Percentiles rank a stretch among this genome's conserved stretches.
These are phyloP conservation scores for Zasmidium cellare DNA, from an alignment of 2,329 filamentous ascomycete species.

Conservation along the genomic window DNA sequence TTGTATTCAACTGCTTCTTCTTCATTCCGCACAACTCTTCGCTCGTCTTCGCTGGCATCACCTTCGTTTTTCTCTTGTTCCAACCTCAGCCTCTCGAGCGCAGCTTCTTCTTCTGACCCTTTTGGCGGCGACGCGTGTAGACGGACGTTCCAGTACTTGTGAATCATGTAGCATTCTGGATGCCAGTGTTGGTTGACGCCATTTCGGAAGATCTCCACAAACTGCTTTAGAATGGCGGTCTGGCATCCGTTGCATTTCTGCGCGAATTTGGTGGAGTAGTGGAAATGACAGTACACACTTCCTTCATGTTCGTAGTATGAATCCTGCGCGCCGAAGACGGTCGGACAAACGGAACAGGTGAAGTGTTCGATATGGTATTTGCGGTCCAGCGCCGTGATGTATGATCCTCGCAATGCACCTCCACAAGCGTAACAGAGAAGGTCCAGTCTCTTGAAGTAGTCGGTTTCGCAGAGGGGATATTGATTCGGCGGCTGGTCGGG, in stretches of 20 bases:
- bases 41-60: conserved; percentile 66
- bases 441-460: conserved; percentile 92
- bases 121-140: conserved; percentile 52
- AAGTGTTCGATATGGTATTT: conserved; percentile 99
- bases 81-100: conserved; percentile 23
- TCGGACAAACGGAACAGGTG: conserved; percentile 94
- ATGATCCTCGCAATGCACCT: conserved; percentile 89
- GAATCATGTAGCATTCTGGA: conserved; percentile 99
- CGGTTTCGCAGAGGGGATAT: conserved; percentile 95
- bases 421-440: conserved; percentile 90
- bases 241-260: conserved; percentile 96
- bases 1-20: conserved; percentile 98
- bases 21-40: conserved; percentile 74
- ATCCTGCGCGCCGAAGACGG: conserved; percentile 96
- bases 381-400: conserved; percentile 94
- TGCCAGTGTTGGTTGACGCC: conserved; percentile 99
- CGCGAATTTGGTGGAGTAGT: conserved; percentile 96
- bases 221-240: conserved; percentile 96
- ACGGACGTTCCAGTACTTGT: conserved; percentile 99
- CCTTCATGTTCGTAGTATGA: conserved; percentile 98
- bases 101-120: conserved; percentile 37
- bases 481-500: conserved; percentile 86
- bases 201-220: conserved; percentile 97
- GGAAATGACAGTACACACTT: conserved; percentile 96
- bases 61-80: conserved; percentile 43